phyloP scores from a whole-genome alignment of 2,329 filamentous ascomycete species.

The Didymella keratinophila region DNA sequence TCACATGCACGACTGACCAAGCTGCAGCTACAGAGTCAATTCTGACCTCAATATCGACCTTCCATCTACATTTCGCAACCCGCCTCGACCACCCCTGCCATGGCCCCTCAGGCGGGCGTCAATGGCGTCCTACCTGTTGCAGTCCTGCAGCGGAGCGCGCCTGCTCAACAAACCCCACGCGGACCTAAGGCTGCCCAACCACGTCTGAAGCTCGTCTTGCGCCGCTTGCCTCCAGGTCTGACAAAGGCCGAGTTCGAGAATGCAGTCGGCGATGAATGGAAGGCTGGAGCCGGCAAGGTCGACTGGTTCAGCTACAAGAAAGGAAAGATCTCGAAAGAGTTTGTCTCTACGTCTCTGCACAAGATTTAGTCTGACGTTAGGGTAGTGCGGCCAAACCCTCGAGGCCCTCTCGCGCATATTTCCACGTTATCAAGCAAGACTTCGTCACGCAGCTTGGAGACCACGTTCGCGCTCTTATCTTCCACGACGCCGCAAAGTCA shows the following conservation, averaged over 20 bases:
- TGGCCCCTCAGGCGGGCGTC: slow-evolving; percentile 43
- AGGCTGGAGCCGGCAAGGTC: slow-evolving; percentile 77
- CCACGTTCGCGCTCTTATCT: slow-evolving; percentile 71
- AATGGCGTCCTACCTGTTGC: slow-evolving; percentile 52
- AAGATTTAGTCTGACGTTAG: slow-evolving; percentile 18
- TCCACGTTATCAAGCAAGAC: slow-evolving; percentile 78
- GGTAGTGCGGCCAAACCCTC: slow-evolving; percentile 75
- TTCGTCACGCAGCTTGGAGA: slow-evolving; percentile 74
- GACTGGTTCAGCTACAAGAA: slow-evolving; percentile 80
- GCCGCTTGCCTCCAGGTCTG: slow-evolving; percentile 85
- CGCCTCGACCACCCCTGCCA: slow-evolving; percentile 17
- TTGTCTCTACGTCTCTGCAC: slow-evolving; percentile 45
- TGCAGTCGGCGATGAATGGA: slow-evolving; percentile 82
- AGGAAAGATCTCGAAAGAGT: slow-evolving; percentile 87
- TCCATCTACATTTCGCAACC: not conserved
- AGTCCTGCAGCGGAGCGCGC: slow-evolving; percentile 48
- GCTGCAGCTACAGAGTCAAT: not conserved
- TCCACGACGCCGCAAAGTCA: slow-evolving; percentile 84
- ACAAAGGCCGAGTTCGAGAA: slow-evolving; percentile 78
- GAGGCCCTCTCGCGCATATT: slow-evolving; percentile 78
- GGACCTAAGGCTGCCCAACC: slow-evolving; percentile 58
- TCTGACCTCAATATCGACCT: not conserved
- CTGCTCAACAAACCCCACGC: slow-evolving; percentile 38
- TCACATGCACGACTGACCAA: not conserved
- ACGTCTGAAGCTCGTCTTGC: slow-evolving; percentile 83